Evolutionary conservation across 2,329 filamentous ascomycete species (phyloP), one percentile per base, ranked within the genome.

Genomic region (Penicillium verrucosum): DNA sequence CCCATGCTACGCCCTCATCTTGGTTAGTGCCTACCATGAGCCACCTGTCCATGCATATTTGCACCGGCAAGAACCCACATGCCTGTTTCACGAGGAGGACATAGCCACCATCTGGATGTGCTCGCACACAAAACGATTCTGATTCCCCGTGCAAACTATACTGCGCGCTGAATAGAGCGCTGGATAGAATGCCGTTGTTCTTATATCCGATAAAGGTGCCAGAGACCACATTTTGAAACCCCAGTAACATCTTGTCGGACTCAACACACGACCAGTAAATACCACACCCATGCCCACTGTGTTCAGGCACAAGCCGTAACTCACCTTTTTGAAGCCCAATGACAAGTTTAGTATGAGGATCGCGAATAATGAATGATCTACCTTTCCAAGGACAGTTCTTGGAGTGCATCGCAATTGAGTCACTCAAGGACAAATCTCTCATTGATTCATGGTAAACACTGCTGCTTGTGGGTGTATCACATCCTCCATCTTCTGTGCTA

Each of bases 41-140:
- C 5, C 18, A 1, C n/a, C 0, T 25, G 18, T 4, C 38, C 9
- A 1, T 7, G 0, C 12, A 7, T 16, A 25, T 4, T 3, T 0
- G n/a, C 12, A 51, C 10, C 38, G 48, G 38, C 29, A 23, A 43
- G 37, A 34, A 32, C 7, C 21, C n/a, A 5, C 7, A 12, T 5
- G 2, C 18, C 18, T 42, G 21, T 11, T 12, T 32, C 18, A 42
- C 14, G 2, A 41, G 25, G 18, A 50, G 27, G 5, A 32, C 2
- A n/a, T n/a, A 18, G 7, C 37, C 37, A 16, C 37, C 37, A n/a
- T 51, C 14, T 18, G 48, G 27, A 43, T 51, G 37, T 18, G 3
- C 27, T n/a, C n/a, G 18, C 27, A 43, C 18, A 29, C 27, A 42
- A 12, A 50, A 41, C 5, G 27, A 42, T 42, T 50, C 36, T 1